Evolutionary conservation across 176 grass and related monocot species (phyloP), one percentile per base, ranked within the genome.

Genomic region (Phoenix roebelenii): DNA sequence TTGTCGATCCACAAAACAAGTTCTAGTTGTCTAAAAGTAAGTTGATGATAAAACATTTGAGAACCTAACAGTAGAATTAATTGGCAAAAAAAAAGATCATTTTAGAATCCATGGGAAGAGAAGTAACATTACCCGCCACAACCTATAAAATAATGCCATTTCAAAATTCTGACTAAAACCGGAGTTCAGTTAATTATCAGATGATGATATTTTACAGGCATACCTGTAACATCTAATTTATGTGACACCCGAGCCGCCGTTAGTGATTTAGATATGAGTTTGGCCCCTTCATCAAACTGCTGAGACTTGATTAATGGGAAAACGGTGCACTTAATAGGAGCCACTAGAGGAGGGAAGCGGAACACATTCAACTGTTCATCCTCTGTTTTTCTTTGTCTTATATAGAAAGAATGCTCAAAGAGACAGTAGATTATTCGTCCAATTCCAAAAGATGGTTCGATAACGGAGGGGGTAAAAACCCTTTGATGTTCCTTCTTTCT

Each of bases 341-440:
- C 83, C 44, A 87, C 88, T 1, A 84, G 30, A 69, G 88, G 88
- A 52, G 83, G 88, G 58, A 87, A 87, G 9, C 79, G 60, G 75
- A 92, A 92, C 25, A 92, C 83, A 67, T 87, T 92, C 61, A 92
- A n/a, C 22, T 92, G 78, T 68, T 92, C 88, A 53, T 84, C 88
- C 70, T 80, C 80, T 18, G 75, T 80, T 67, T 87, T 92, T 72
- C 79, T 83, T 77, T 75, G 72, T 62, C 88, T 79, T 49, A 73
- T 85, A 72, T 83, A 91, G 74, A 91, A 91, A 32, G 68, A 91
- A 72, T 87, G 83, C 54, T 91, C 88, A 68, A 80, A 91, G 32
- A 91, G 55, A 51, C 79, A 87, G 71, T 91, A 91, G 16, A 91
- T 91, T 54, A 91, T 91, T 56, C 88, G 74, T 25, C 88, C 88